Base-by-base conservation (phyloP, 2,329 filamentous ascomycete genomes). In the Fusarium sp. region DNA sequence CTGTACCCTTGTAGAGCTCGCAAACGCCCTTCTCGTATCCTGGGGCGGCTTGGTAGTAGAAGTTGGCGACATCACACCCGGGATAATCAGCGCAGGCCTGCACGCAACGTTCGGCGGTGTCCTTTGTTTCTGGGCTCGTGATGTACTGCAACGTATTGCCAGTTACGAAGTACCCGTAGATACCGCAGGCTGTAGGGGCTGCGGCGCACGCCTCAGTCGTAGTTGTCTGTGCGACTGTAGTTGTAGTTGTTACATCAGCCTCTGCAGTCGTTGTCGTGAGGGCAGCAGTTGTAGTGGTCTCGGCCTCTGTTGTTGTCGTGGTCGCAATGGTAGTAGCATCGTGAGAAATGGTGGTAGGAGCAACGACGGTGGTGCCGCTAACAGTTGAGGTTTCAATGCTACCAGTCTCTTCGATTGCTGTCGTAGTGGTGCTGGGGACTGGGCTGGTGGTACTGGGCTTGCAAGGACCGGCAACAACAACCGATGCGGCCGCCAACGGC, bases 351-450 rank as follows among this genome's bases (percentile, higher is more conserved):
- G n/a, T 18, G 10, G 10, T 6, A 19, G 42, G 14, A 5, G 27
- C 42, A 7, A 33, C 31, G 31, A 14, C 31, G 6, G 44, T 29
- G 25, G 25, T 29, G 5, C 7, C 25, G 0, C 25, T 1, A 4
- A 29, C 0, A 23, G 1, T 1, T 0, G 25, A 46, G 0, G 18
- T 15, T 46, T 0, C 8, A 10, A 7, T 29, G 44, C 7, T 29
- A 0, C 11, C 21, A 4, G 18, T 7, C 25, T 46, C 11, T 46
- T 46, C 44, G 1, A 21, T 46, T 21, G 19, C 12, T 8, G 12
- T 4, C 3, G 19, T 46, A 5, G 44, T 14, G 4, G 25, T 46
- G 8, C 12, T 29, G 0, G 16, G 44, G 44, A 10, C 19, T 29
- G 8, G 19, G 12, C 19, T 4, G 5, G 44, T 46, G 0, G 12